Percentiles rank a stretch among this genome's conserved stretches.
Conservation (phyloP, 2,329 filamentous ascomycete species). For the Trichoderma simmonsii region DNA sequence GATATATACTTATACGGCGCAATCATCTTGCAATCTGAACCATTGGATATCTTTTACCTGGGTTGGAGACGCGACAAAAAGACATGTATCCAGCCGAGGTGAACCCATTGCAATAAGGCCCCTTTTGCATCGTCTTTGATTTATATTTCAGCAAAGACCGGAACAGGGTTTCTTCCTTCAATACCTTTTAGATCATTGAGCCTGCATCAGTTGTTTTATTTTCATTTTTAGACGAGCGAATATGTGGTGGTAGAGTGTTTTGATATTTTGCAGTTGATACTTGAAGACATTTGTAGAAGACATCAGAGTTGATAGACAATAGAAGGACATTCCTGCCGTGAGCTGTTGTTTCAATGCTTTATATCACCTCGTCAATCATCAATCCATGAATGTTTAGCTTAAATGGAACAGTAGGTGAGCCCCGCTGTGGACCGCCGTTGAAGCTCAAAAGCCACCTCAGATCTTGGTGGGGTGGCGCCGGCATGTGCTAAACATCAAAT, state of each 20-base stretch:
- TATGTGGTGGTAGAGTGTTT: neutral
- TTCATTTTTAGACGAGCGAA: conserved; percentile 2
- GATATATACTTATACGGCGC: conserved; percentile 4
- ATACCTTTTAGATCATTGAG: conserved; percentile 22
- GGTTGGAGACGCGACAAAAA: neutral
- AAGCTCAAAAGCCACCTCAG: neutral
- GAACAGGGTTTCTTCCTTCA: conserved; percentile 18
- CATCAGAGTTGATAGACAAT: conserved; percentile 3
- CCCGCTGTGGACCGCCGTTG: conserved; percentile 15
- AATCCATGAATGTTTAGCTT: neutral
- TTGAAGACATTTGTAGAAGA: neutral
- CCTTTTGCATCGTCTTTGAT: conserved; percentile 18
- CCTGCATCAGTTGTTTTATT: neutral
- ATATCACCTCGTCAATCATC: neutral
- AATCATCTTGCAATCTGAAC: neutral
- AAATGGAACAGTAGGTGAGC: neutral
- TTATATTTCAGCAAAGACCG: neutral
- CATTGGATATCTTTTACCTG: neutral
- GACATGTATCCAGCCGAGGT: neutral
- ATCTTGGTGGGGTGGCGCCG: conserved; percentile 13
- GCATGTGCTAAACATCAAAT: neutral
- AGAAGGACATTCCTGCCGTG: neutral
- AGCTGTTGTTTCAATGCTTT: neutral
- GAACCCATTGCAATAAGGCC: neutral
- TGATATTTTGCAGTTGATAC: neutral